Evolutionary conservation across 257 asterid genomes (phyloP).

Genomic region (Primulina eburnea): DNA sequence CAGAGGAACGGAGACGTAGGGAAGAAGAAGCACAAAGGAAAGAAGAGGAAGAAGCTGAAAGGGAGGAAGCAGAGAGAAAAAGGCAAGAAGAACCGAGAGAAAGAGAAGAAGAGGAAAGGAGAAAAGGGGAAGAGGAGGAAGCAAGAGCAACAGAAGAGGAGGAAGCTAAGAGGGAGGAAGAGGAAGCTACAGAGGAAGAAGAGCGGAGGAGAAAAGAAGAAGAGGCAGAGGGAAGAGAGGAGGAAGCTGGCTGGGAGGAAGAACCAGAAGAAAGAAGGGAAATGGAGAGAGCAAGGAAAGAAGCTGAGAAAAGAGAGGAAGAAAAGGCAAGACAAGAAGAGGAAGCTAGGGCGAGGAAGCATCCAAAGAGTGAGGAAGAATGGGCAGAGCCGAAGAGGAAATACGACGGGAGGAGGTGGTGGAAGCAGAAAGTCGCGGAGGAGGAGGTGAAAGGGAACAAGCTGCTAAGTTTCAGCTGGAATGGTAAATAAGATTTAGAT

Average conservation of each 20-base stretch:
- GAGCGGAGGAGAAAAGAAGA: neutral
- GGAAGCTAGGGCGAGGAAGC: neutral
- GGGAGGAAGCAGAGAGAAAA: neutral
- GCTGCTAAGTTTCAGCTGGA: neutral
- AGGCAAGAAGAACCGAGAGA: no score
- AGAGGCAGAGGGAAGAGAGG: neutral
- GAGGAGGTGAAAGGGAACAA: neutral
- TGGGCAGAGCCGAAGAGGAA: no score
- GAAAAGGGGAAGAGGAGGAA: no score
- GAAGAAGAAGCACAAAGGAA: neutral
- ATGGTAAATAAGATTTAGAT: no score
- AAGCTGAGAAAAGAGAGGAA: neutral
- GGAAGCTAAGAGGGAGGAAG: neutral
- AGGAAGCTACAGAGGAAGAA: neutral
- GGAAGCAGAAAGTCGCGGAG: no score
- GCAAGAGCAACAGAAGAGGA: no score
- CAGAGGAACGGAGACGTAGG: neutral
- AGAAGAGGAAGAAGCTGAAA: neutral
- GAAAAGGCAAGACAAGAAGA: conserved; percentile 1
- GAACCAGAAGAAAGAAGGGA: neutral
- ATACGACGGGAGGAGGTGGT: no score
- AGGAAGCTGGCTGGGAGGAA: neutral
- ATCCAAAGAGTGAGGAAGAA: no score
- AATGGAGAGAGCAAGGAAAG: neutral
- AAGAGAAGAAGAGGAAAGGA: no score